These are phyloP conservation scores for Wickerhamiella brachini DNA, from an alignment of 805 yeast genomes.

Conservation along the genomic window DNA sequence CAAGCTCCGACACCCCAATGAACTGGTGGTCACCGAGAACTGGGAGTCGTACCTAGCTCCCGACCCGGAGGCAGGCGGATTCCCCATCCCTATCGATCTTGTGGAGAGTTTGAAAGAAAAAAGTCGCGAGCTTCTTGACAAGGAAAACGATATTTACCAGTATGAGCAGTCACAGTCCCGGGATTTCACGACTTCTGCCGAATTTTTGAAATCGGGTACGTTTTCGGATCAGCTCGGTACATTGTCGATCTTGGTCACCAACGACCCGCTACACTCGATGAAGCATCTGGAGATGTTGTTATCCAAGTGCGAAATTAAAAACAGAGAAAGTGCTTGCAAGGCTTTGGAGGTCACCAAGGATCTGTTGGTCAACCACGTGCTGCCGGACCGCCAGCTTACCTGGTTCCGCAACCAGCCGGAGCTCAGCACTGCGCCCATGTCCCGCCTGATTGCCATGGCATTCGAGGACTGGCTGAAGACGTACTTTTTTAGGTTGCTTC, in stretches of 20 bases:
- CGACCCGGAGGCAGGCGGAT: background rate
- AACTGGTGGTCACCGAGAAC: constrained; percentile 17
- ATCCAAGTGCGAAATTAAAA: constrained; percentile 74
- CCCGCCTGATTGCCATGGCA: constrained; percentile 56
- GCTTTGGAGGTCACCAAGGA: constrained; percentile 83
- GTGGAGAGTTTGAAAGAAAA: constrained; percentile 47
- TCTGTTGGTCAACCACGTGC: constrained; percentile 71
- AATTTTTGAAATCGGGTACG: constrained; percentile 84
- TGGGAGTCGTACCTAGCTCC: constrained; percentile 1
- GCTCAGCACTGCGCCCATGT: constrained; percentile 32
- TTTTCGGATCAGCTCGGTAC: constrained; percentile 91
- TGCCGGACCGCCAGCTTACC: constrained; percentile 64
- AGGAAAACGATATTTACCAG: constrained; percentile 62
- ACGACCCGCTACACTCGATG: constrained; percentile 81
- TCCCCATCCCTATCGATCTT: constrained; percentile 28
- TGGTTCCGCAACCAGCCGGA: constrained; percentile 67
- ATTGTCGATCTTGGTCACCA: constrained; percentile 80
- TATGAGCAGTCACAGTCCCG: constrained; percentile 62
- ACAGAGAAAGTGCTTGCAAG: constrained; percentile 84
- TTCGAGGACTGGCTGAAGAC: constrained; percentile 84
- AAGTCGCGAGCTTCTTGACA: constrained; percentile 51
- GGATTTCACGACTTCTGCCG: constrained; percentile 58
- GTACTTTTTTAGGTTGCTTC: constrained; percentile 59
- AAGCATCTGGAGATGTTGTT: constrained; percentile 71
- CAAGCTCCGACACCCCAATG: constrained; percentile 19